Conservation (phyloP, 2,329 filamentous ascomycete genomes). For the Fusarium coicis region DNA sequence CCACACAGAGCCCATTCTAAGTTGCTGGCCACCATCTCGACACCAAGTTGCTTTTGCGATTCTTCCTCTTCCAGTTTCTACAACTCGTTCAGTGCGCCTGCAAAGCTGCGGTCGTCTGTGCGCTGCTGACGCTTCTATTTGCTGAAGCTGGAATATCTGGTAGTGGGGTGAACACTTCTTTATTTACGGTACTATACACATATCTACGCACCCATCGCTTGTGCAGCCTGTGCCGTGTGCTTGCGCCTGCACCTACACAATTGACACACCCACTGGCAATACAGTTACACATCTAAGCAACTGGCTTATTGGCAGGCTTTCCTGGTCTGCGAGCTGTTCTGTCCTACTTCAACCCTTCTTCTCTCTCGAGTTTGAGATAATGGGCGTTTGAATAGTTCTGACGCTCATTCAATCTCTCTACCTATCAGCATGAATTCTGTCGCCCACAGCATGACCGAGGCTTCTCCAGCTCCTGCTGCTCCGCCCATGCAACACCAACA, state of each 20-base stretch:
- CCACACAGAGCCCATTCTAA: constrained; percentile 18
- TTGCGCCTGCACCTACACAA: constrained; percentile 29
- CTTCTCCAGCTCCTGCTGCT: constrained; percentile 33
- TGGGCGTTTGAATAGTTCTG: constrained; percentile 40
- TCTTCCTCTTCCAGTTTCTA: constrained; percentile 1
- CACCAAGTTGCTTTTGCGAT: constrained; percentile 12
- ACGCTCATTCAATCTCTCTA: constrained; percentile 19
- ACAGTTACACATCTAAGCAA: constrained; percentile 6
- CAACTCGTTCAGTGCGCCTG: constrained; percentile 18
- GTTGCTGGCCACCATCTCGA: constrained; percentile 4
- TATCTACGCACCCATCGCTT: constrained; percentile 12
- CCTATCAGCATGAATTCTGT: constrained; percentile 51
- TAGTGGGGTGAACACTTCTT: constrained; percentile 23
- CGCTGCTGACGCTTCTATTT: constrained; percentile 5
- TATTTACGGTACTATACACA: constrained; percentile 14
- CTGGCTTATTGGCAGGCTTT: constrained; percentile 15
- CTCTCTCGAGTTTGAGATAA: constrained; percentile 35
- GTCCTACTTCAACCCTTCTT: constrained; percentile 12
- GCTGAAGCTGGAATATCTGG: constrained; percentile 9
- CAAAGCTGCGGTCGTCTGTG: constrained; percentile 18
- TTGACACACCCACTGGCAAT: constrained; percentile 18
- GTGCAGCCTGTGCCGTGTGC: constrained; percentile 29
- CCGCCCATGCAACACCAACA: constrained; percentile 32
- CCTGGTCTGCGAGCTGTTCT: constrained; percentile 19
- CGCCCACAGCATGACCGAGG: constrained; percentile 52